Evolutionary conservation across 2,329 filamentous ascomycete genomes (phyloP), one percentile per base, ranked within the genome.

Genomic region (Botrytis medusae): DNA sequence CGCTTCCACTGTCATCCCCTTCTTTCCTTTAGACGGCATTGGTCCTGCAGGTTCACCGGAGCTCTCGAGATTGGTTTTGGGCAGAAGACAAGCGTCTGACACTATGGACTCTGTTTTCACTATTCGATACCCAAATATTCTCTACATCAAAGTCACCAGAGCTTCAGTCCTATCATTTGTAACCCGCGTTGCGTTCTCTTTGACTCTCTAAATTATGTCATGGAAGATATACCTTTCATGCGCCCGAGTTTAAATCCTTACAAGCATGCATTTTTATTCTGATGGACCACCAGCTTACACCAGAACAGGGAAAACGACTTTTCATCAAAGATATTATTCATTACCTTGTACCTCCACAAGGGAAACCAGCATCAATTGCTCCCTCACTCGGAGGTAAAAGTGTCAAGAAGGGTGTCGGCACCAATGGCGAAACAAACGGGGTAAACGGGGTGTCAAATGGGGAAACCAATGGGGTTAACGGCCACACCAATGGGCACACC

Each of bases 291-390:
- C 59, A 71, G 46, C 72, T 74, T 37, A 74, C 61, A 51, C 37
- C 32, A n/a, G 46, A 59, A 46, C 57, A 75, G 74, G 72, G 72
- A 79, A 97, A 97, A 85, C 93, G 95, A 78, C 85, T 97, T 79
- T 98, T 98, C 85, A 96, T 99, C 88, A 99, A 99, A 83, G 96
- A 98, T 83, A 99, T 98, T 85, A 91, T 93, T 72, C 92, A 98
- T 83, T 98, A 98, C 83, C 87, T 98, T 77, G 86, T 97, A 76
- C 92, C 94, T 8, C 93, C 93, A 5, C 85, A 92, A 76, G 86
- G 87, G 64, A 88, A 92, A 79, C 86, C 88, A 22, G 88, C 93
- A 69, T 86, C 85, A 67, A 89, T 96, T 74, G 94, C 93, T 16
- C 92, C 93, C 3, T 97, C 94, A n/a, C 86, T 98, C 69, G 78